A percentile compares a stretch with the other conserved stretches of the same genome.
These are phyloP conservation scores for Crithidia expoeki DNA, from an alignment of 208 protist species.

Conservation along the genomic window DNA sequence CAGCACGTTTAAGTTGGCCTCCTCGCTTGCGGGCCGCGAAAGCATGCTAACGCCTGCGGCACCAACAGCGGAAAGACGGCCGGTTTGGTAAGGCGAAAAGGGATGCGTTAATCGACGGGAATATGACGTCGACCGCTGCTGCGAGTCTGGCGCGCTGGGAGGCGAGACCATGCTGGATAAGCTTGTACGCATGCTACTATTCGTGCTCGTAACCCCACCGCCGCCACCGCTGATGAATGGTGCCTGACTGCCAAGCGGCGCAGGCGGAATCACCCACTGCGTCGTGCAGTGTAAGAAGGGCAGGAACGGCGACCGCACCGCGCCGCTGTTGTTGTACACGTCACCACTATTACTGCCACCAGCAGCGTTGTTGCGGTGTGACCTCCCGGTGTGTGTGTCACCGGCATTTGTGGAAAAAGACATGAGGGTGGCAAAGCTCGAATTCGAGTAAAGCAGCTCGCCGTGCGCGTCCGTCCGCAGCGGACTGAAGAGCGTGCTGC, in stretches of 20 bases:
- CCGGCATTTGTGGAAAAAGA: slow-evolving; percentile 4
- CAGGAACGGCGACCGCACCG: neutral
- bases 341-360: neutral
- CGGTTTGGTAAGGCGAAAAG: neutral
- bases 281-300: slow-evolving; percentile 7
- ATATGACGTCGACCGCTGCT: slow-evolving; percentile 4
- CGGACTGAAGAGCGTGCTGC: slow-evolving; percentile 28
- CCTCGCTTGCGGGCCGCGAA: neutral
- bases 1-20: slow-evolving; percentile 17
- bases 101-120: slow-evolving; percentile 4
- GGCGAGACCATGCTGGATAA: slow-evolving; percentile 15
- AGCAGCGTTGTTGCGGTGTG: slow-evolving; percentile 5
- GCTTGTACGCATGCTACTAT: slow-evolving; percentile 13
- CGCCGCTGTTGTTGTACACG: slow-evolving; percentile 12
- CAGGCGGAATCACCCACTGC: slow-evolving; percentile 18
- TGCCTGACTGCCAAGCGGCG: neutral
- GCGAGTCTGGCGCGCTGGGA: slow-evolving; percentile 14
- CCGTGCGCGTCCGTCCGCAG: slow-evolving; percentile 13
- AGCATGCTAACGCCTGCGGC: neutral
- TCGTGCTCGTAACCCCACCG: slow-evolving; percentile 18
- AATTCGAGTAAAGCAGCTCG: slow-evolving; percentile 16
- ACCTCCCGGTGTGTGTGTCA: neutral
- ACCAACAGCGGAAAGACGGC: slow-evolving; percentile 8
- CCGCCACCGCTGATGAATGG: too few species aligned
- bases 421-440: slow-evolving; percentile 24